A percentile compares a stretch with the other conserved stretches of the same genome.
Conservation (phyloP, 345 rosid species). For the Salix arbutifolia region DNA sequence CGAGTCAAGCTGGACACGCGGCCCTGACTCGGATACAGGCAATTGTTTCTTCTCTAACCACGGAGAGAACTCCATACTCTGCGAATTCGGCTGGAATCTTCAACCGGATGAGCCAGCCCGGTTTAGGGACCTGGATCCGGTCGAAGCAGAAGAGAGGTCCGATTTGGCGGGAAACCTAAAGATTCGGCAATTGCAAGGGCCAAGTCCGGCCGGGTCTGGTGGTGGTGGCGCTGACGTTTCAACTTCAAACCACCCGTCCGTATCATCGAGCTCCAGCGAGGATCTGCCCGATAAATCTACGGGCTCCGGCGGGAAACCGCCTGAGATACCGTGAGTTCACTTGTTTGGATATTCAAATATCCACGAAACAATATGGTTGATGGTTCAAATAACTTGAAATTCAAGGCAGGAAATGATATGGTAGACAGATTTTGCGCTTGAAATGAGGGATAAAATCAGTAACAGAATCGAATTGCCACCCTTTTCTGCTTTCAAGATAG, state of each 20-base stretch:
- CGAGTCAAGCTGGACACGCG: slow-evolving; percentile 38
- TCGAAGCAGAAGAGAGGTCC: slow-evolving; percentile 8
- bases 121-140: slow-evolving; percentile 17
- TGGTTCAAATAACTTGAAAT: slow-evolving; percentile 3
- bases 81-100: slow-evolving; percentile 68
- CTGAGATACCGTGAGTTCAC: slow-evolving; percentile 85
- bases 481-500: background rate
- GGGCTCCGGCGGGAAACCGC: slow-evolving; percentile 60
- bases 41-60: slow-evolving; percentile 45
- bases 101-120: slow-evolving; percentile 14
- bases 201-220: slow-evolving; percentile 1
- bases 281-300: slow-evolving; percentile 78
- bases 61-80: slow-evolving; percentile 46
- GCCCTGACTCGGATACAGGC: slow-evolving; percentile 38
- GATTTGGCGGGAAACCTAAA: slow-evolving; percentile 24
- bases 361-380: background rate
- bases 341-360: background rate
- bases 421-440: background rate
- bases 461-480: slow-evolving; percentile 11
- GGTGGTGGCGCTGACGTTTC: slow-evolving; percentile 37
- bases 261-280: slow-evolving; percentile 80
- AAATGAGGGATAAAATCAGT: slow-evolving; percentile 3
- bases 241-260: slow-evolving; percentile 50
- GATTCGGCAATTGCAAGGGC: slow-evolving; percentile 10
- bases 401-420: background rate